Percentiles rank a stretch among this genome's conserved stretches.
Evolutionary conservation across 1,284 basidiomycete species (phyloP).

Genomic region (Trametes polyzona): DNA sequence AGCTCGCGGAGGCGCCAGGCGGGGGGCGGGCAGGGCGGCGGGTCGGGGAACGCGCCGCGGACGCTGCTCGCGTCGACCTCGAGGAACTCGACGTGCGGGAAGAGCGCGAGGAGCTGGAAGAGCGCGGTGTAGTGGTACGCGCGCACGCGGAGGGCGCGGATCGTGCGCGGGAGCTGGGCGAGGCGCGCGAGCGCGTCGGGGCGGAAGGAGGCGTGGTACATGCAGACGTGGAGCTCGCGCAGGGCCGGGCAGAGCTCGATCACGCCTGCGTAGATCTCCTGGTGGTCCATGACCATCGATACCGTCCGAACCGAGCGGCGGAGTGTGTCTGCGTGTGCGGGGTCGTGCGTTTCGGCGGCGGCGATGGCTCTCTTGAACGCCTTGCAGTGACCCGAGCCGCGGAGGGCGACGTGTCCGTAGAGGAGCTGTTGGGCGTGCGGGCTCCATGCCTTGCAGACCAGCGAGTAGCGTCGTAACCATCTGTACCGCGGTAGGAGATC

Average conservation of each 20-base stretch:
- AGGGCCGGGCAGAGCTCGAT: slow-evolving; percentile 11
- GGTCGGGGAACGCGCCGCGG: background rate
- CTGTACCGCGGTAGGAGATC: slow-evolving; percentile 23
- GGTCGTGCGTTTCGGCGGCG: background rate
- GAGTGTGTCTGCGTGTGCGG: slow-evolving; percentile 4
- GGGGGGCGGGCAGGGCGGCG: background rate
- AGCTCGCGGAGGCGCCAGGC: slow-evolving; percentile 16
- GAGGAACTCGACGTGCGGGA: slow-evolving; percentile 15
- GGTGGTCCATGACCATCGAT: slow-evolving; percentile 20
- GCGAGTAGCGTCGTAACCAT: slow-evolving; percentile 52
- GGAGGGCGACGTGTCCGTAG: slow-evolving; percentile 54
- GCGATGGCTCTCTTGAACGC: slow-evolving; percentile 8
- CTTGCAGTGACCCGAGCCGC: slow-evolving; percentile 25
- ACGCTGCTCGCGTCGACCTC: slow-evolving; percentile 18
- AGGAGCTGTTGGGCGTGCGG: slow-evolving; percentile 59
- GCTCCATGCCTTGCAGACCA: slow-evolving; percentile 66
- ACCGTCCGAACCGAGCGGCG: slow-evolving; percentile 9
- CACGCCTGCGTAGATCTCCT: slow-evolving; percentile 19
- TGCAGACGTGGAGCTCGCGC: slow-evolving; percentile 17
- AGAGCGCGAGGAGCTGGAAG: slow-evolving; percentile 17
- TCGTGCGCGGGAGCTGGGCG: background rate
- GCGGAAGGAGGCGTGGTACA: slow-evolving; percentile 21
- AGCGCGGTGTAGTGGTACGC: slow-evolving; percentile 18
- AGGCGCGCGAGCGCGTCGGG: slow-evolving; percentile 9
- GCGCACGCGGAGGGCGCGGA: slow-evolving; percentile 18